Evolutionary conservation across 2,329 filamentous ascomycete species (phyloP).

Genomic region (Colletotrichum lentis): DNA sequence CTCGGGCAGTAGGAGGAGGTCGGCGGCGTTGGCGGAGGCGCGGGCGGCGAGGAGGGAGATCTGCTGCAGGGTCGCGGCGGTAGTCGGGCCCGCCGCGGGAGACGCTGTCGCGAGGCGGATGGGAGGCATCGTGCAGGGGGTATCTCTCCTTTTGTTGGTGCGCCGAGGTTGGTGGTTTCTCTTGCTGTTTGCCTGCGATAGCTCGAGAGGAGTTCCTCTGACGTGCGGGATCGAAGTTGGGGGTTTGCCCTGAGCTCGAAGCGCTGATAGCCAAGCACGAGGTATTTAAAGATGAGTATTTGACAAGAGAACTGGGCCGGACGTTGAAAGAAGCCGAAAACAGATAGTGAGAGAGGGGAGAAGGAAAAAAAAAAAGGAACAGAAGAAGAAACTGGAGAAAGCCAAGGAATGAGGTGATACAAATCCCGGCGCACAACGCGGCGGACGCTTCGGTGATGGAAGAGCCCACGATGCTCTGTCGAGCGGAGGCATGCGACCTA

Average conservation of each 20-base stretch:
- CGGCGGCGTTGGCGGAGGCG: constrained; percentile 64
- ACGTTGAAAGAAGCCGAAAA: neutral
- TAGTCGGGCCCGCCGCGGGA: constrained; percentile 60
- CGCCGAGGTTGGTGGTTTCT: neutral
- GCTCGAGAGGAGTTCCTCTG: too few relatives aligned
- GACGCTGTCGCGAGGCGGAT: constrained; percentile 65
- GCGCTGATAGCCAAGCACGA: neutral
- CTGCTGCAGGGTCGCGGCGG: constrained; percentile 68
- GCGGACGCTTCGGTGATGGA: neutral
- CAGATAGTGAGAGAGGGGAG: too few relatives aligned
- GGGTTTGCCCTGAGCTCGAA: neutral
- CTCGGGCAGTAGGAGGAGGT: constrained; percentile 89
- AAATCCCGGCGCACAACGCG: constrained; percentile 6
- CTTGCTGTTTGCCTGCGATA: too few relatives aligned
- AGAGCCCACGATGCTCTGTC: neutral
- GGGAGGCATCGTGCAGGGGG: constrained; percentile 23
- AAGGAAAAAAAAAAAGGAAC: too few relatives aligned
- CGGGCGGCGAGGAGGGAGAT: constrained; percentile 69
- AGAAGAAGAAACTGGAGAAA: neutral
- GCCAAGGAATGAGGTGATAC: constrained; percentile 12
- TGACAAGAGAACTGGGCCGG: constrained; percentile 9
- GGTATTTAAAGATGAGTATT: neutral
- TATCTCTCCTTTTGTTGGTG: neutral
- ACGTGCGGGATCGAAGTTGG: neutral
- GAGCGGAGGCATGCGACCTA: neutral